Conservation (phyloP, 2,329 filamentous ascomycete species). For the Hypoxylon sp. region DNA sequence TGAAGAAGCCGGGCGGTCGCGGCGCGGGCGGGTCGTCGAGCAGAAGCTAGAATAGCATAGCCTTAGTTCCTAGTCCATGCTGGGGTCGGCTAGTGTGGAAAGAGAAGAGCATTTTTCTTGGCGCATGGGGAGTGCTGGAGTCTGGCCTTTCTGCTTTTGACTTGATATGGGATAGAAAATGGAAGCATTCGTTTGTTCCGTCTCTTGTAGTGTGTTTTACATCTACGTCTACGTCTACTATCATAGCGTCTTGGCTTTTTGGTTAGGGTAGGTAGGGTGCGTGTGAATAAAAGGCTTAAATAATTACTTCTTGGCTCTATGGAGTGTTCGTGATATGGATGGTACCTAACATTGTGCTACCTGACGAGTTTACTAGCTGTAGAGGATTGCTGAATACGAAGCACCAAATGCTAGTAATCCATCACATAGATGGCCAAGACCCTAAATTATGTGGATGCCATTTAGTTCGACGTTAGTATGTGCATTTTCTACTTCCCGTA, state of each 20-base stretch:
- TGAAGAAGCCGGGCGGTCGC: neutral
- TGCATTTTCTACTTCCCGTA: neutral
- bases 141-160: neutral
- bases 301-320: neutral
- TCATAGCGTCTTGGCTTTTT: constrained; percentile 29
- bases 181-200: constrained; percentile 16
- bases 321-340: neutral
- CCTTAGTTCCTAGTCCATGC: too few relatives aligned
- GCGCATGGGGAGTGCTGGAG: constrained; percentile 20
- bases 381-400: neutral
- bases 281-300: constrained; percentile 6
- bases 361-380: neutral
- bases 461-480: neutral
- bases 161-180: constrained; percentile 10
- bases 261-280: neutral
- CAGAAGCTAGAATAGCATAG: constrained; percentile 25
- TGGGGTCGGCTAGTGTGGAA: constrained; percentile 15
- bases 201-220: constrained; percentile 4
- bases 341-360: neutral
- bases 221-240: constrained; percentile 25
- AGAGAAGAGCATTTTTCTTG: constrained; percentile 34
- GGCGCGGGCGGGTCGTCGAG: constrained; percentile 22
- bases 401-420: neutral
- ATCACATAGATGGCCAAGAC: neutral
- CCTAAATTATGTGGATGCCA: too few relatives aligned